Base-by-base conservation (phyloP, 208 protist species). In the Acanthamoeba castellanii region DNA sequence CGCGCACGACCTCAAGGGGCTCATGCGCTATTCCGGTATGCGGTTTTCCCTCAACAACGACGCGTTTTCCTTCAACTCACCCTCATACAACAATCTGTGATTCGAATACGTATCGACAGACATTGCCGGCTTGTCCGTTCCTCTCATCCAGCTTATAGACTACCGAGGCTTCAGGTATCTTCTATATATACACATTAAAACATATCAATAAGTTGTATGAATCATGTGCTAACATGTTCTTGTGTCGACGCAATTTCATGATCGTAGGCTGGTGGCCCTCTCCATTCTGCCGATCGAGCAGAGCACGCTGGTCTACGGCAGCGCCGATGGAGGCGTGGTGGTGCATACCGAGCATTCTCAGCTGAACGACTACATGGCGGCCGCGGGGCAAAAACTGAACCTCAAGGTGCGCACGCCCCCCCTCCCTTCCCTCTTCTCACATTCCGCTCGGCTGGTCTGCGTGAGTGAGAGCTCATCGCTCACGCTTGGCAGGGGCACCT, bases 61-160 rank as follows among this genome's bases (percentile, higher is more conserved):
- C 7, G 3, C 27, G 2, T 57, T 7, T 5, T 22, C 34, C 34
- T 37, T 37, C 3, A 8, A 11, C 52, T 57, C 52, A 20, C 14
- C 14, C 52, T 57, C 14, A 57, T 5, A 18, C 37, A 2, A 42
- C 27, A 27, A 34, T 34, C 66, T n/a, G 30, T 3, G 25, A 74
- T 74, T 68, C n/a, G n/a, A 16, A 22, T 16, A 34, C 66, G 30
- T 11, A 0, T 61, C n/a, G 16, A 52, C 61, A 72, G 85, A 92
- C 59, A 55, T 92, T 13, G 57, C 61, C 0, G 85, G 59, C 16
- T 42, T 92, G 61, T 74, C 57, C 16, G 59, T 92, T 27, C 85
- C 85, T n/a, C 59, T 92, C 22, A 66, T 92, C 11, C 59, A 92
- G 57, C 42, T 92, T 16, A 92, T 92, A 18, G 85, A 92, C 61